Conservation (phyloP, 345 rosid species). For the Euclidium syriacum region DNA sequence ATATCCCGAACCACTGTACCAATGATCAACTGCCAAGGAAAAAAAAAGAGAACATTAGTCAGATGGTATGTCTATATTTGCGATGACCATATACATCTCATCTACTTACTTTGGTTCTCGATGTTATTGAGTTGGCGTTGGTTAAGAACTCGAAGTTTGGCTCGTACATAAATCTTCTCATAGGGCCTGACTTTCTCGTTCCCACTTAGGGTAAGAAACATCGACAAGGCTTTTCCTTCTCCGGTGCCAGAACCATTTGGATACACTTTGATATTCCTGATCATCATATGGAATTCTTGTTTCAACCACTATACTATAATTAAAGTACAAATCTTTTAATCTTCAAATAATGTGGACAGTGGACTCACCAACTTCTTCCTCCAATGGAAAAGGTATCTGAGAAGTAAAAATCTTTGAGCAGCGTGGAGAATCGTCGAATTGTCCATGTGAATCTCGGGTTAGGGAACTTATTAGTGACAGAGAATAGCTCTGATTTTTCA, state of each 20-base stretch:
- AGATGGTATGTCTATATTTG: too few relatives aligned
- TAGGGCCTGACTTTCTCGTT: background rate
- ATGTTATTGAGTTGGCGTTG: background rate
- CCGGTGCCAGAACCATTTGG: background rate
- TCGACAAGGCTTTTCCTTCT: background rate
- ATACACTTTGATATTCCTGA: background rate
- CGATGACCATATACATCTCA: background rate
- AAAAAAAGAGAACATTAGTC: background rate
- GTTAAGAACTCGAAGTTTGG: too few relatives aligned
- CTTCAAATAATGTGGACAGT: too few relatives aligned
- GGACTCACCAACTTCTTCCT: background rate
- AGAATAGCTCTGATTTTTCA: background rate
- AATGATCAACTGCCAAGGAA: background rate
- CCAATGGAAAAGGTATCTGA: background rate
- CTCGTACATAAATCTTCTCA: background rate
- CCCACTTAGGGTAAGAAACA: background rate
- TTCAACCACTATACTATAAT: background rate
- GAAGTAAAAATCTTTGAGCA: background rate
- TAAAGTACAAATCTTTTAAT: background rate
- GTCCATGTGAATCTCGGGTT: background rate
- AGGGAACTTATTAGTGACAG: background rate
- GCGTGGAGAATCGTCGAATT: background rate
- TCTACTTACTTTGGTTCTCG: background rate
- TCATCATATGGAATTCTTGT: background rate
- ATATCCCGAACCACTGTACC: background rate